Evolutionary conservation across 208 protist genomes (phyloP).

Genomic region (Trypanosoma vivax): DNA sequence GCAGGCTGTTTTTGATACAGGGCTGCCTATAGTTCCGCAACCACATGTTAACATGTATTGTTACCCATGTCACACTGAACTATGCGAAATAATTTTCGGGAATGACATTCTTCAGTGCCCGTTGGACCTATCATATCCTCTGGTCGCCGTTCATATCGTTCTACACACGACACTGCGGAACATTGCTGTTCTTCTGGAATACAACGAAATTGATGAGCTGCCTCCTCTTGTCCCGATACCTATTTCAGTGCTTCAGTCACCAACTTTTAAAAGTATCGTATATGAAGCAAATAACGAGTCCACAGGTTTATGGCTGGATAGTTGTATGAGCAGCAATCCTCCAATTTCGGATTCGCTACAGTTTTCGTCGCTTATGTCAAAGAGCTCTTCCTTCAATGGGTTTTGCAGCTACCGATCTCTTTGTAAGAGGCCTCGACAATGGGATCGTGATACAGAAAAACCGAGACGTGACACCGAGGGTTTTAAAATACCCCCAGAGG

Average conservation of each 20-base stretch:
- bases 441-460: slow-evolving; percentile 1
- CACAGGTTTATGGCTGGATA: slow-evolving; percentile 68
- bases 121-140: slow-evolving; percentile 68
- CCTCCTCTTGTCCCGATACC: slow-evolving; percentile 41
- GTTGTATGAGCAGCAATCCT: slow-evolving; percentile 34
- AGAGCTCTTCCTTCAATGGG: slow-evolving; percentile 30
- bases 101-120: slow-evolving; percentile 56
- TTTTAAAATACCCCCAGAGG: slow-evolving; percentile 39
- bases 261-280: slow-evolving; percentile 46
- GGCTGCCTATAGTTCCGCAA: slow-evolving; percentile 24
- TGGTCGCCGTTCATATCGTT: slow-evolving; percentile 54
- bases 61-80: slow-evolving; percentile 46
- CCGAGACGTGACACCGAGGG: slow-evolving; percentile 14
- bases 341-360: slow-evolving; percentile 35
- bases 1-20: slow-evolving; percentile 33
- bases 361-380: slow-evolving; percentile 39
- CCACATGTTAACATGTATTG: slow-evolving; percentile 48
- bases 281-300: slow-evolving; percentile 21
- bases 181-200: slow-evolving; percentile 68
- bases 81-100: slow-evolving; percentile 23
- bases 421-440: slow-evolving; percentile 15
- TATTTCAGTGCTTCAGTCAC: slow-evolving; percentile 40
- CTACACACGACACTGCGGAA: slow-evolving; percentile 79
- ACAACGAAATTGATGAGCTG: slow-evolving; percentile 12
- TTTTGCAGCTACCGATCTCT: slow-evolving; percentile 46